Percentiles rank a stretch among this genome's conserved stretches.
Evolutionary conservation across 106 monocot species (phyloP).

Genomic region (Alisma plantagoaquatica): DNA sequence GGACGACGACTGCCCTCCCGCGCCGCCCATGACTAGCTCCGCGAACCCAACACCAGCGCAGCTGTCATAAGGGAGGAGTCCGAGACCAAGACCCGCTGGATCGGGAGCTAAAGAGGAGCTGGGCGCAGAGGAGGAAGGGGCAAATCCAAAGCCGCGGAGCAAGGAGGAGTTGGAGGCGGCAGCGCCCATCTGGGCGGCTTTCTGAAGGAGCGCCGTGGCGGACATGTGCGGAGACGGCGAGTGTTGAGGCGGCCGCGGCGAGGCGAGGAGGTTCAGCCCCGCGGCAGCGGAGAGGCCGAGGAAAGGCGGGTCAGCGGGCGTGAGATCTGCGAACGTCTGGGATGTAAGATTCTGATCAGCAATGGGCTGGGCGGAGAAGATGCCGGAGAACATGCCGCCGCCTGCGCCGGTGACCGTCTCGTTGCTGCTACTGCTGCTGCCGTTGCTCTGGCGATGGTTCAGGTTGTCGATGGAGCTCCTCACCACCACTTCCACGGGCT

Average conservation of each 20-base stretch:
- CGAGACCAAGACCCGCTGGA: background rate
- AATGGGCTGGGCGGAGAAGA: too few relatives aligned
- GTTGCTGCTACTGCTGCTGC: too few relatives aligned
- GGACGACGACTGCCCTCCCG: too few relatives aligned
- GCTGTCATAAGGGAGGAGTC: background rate
- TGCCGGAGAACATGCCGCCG: too few relatives aligned
- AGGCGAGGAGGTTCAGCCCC: background rate
- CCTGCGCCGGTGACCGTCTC: too few relatives aligned
- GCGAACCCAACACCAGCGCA: background rate
- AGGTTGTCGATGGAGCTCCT: too few relatives aligned
- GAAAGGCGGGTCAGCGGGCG: too few relatives aligned
- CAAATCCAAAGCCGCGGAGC: conserved; percentile 21
- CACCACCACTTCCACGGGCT: too few relatives aligned
- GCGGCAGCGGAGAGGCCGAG: too few relatives aligned
- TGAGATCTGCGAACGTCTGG: too few relatives aligned
- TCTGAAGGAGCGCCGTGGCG: conserved; percentile 61
- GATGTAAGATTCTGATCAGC: too few relatives aligned
- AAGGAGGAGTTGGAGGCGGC: conserved; percentile 7
- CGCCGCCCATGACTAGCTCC: background rate
- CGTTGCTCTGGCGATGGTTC: too few relatives aligned
- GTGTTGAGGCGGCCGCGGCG: background rate
- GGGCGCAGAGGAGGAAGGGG: conserved; percentile 5
- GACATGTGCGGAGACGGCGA: conserved; percentile 35
- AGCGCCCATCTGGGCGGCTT: conserved; percentile 55
- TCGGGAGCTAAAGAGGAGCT: background rate